Evolutionary conservation across 192 early-diverging fungal species (phyloP).

Genomic region (Gigaspora rosea): DNA sequence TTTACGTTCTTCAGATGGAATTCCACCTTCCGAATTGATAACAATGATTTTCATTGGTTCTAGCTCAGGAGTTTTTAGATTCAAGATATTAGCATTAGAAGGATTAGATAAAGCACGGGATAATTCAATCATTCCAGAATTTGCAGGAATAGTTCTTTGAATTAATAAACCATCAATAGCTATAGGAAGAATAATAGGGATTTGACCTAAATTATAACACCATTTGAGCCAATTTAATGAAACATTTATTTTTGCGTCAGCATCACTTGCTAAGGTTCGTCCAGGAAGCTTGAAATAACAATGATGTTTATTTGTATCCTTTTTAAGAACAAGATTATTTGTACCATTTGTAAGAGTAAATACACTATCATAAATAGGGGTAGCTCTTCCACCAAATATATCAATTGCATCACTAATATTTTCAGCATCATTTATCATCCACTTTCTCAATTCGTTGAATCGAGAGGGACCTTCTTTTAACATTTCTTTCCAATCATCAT

Average conservation of each 20-base stretch:
- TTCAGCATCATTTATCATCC: conserved; percentile 57
- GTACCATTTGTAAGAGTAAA: conserved; percentile 40
- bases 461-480: conserved; percentile 7
- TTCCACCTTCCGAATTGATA: conserved; percentile 69
- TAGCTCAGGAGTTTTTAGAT: conserved; percentile 30
- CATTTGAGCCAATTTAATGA: conserved; percentile 58
- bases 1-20: conserved; percentile 53
- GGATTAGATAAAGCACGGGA: conserved; percentile 36
- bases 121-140: conserved; percentile 59
- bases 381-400: conserved; percentile 66
- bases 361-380: conserved; percentile 68
- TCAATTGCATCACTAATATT: conserved; percentile 74
- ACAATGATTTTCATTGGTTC: conserved; percentile 65
- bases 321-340: neutral
- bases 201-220: conserved; percentile 62
- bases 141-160: conserved; percentile 44
- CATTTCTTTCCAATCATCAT: conserved; percentile 45
- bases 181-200: conserved; percentile 60
- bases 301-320: conserved; percentile 15
- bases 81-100: conserved; percentile 15
- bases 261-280: conserved; percentile 7
- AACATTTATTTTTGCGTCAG: conserved; percentile 35
- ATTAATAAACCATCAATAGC: conserved; percentile 43
- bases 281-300: conserved; percentile 8
- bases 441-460: conserved; percentile 33